These are phyloP conservation scores for Galerina marginata DNA, from an alignment of 768 basidiomycete species.

Conservation along the genomic window DNA sequence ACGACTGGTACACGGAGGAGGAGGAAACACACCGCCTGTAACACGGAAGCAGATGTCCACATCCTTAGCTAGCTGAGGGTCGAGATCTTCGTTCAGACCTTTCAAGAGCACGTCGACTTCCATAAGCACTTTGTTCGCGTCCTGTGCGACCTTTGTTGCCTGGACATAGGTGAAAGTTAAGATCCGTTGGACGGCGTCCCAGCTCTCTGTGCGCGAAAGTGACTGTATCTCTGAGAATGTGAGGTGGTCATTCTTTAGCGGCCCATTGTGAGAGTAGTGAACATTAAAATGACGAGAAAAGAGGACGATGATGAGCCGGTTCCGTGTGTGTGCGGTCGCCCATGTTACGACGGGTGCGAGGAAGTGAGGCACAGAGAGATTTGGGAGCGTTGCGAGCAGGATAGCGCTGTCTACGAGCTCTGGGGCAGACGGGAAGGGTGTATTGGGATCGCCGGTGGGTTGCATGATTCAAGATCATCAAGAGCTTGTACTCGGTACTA, in stretches of 20 bases:
- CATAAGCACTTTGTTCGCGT: slow-evolving; percentile 71
- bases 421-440: slow-evolving; percentile 13
- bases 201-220: slow-evolving; percentile 54
- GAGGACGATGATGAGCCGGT: slow-evolving; percentile 66
- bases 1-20: background rate
- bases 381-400: slow-evolving; percentile 59
- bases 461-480: slow-evolving; percentile 4
- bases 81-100: slow-evolving; percentile 52
- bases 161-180: slow-evolving; percentile 87
- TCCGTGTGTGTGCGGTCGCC: slow-evolving; percentile 52
- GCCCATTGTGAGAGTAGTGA: slow-evolving; percentile 9
- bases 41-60: slow-evolving; percentile 55
- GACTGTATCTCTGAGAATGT: slow-evolving; percentile 30
- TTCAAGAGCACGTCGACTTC: slow-evolving; percentile 79
- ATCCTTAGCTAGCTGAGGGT: slow-evolving; percentile 46
- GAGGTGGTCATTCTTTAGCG: slow-evolving; percentile 7
- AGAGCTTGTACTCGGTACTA: background rate
- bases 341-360: slow-evolving; percentile 58
- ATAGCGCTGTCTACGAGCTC: slow-evolving; percentile 36
- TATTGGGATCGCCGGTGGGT: slow-evolving; percentile 4
- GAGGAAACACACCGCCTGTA: slow-evolving; percentile 45
- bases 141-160: slow-evolving; percentile 77
- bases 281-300: slow-evolving; percentile 65
- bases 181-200: slow-evolving; percentile 74
- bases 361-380: slow-evolving; percentile 56